These are phyloP conservation scores for Dothideomycetes sp. DNA, from an alignment of 2,329 filamentous ascomycete species.

Conservation along the genomic window DNA sequence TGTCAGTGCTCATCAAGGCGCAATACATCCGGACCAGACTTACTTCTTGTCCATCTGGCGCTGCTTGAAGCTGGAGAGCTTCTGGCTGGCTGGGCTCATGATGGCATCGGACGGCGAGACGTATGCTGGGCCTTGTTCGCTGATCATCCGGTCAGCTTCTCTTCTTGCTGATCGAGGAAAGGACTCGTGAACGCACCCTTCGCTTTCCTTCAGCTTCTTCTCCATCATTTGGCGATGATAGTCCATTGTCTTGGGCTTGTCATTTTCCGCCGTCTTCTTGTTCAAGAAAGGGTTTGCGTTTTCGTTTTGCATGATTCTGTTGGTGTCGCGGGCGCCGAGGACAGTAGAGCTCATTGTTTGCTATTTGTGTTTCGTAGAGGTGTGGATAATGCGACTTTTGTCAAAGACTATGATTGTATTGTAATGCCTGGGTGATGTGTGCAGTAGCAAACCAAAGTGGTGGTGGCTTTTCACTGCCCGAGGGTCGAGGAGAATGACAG, in stretches of 20 bases:
- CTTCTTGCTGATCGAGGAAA: too few species aligned
- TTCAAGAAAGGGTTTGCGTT: conserved; percentile 6
- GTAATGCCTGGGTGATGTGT: too few species aligned
- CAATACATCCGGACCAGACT: conserved; percentile 7
- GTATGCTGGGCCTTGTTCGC: conserved; percentile 41
- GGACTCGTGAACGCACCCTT: conserved; percentile 1
- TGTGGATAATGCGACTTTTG: too few species aligned
- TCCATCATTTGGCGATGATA: conserved; percentile 68
- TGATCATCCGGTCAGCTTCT: conserved; percentile 1
- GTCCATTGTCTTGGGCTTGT: conserved; percentile 45
- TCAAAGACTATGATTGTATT: too few species aligned
- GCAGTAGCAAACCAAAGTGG: too few species aligned
- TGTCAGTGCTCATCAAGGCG: too few species aligned
- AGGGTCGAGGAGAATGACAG: too few species aligned
- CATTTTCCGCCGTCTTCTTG: conserved; percentile 12
- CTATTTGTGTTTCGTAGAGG: neutral
- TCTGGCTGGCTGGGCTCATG: conserved; percentile 76
- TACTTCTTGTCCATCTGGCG: conserved; percentile 62
- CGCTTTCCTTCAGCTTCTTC: conserved; percentile 10
- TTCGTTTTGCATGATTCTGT: conserved; percentile 2
- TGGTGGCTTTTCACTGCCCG: too few species aligned
- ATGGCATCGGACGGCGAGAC: conserved; percentile 80
- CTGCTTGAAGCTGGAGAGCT: conserved; percentile 68
- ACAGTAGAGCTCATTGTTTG: conserved; percentile 5
- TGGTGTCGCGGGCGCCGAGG: conserved; percentile 7